A percentile compares a stretch with the other conserved stretches of the same genome.
These are phyloP conservation scores for Xylaria acuta DNA, from an alignment of 495 filamentous ascomycete genomes.

Conservation along the genomic window DNA sequence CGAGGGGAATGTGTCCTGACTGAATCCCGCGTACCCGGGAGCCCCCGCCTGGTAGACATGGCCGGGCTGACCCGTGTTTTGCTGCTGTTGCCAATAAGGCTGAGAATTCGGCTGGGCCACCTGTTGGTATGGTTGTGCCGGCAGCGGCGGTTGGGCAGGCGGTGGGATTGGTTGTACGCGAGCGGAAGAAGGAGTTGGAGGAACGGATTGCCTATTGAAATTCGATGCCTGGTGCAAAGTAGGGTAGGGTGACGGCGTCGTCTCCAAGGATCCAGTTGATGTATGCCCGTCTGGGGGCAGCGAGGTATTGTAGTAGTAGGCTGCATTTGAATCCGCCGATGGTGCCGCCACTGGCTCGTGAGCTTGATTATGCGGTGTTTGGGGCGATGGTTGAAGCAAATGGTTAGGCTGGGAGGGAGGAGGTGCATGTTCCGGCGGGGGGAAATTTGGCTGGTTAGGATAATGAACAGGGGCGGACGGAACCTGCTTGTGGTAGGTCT, in stretches of 20 bases:
- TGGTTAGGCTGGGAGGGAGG: constrained; percentile 40
- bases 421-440: constrained; percentile 36
- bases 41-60: constrained; percentile 54
- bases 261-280: constrained; percentile 44
- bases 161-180: constrained; percentile 49
- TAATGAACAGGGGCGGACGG: constrained; percentile 44
- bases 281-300: constrained; percentile 43
- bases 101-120: constrained; percentile 51
- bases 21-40: constrained; percentile 61
- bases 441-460: constrained; percentile 44
- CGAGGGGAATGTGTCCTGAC: constrained; percentile 68
- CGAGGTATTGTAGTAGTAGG: constrained; percentile 56
- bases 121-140: constrained; percentile 40
- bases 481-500: constrained; percentile 49
- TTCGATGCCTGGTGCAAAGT: constrained; percentile 51
- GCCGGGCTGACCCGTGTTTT: constrained; percentile 41
- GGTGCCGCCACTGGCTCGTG: constrained; percentile 42
- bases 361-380: constrained; percentile 40
- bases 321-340: constrained; percentile 51
- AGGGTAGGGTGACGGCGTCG: constrained; percentile 51
- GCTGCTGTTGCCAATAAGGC: constrained; percentile 38
- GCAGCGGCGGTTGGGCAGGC: constrained; percentile 27
- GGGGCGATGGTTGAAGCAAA: constrained; percentile 40
- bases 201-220: constrained; percentile 48
- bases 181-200: constrained; percentile 51